These are phyloP conservation scores for Blechomonas ayalai DNA, from an alignment of 208 protist genomes.

Conservation along the genomic window DNA sequence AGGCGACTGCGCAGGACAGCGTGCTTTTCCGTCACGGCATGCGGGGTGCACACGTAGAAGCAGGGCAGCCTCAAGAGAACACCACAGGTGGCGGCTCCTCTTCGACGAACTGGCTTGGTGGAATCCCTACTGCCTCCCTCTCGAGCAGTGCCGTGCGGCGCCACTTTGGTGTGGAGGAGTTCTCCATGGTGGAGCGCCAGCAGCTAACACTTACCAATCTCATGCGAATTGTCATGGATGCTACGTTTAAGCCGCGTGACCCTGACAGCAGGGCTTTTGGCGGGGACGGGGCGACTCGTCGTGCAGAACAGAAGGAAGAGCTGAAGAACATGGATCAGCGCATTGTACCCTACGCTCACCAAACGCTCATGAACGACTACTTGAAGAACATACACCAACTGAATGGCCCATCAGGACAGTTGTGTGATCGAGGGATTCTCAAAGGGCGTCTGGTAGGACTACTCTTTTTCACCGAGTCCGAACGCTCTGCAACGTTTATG, in stretches of 20 bases:
- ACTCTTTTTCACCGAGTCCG: constrained; percentile 74
- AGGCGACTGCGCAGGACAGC: too few relatives aligned
- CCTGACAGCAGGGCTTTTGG: constrained; percentile 55
- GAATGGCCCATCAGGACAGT: constrained; percentile 39
- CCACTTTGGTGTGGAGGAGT: constrained; percentile 40
- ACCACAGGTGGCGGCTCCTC: too few relatives aligned
- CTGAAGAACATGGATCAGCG: constrained; percentile 68
- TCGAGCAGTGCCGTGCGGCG: constrained; percentile 21
- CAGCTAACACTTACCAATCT: constrained; percentile 40
- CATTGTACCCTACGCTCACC: constrained; percentile 54
- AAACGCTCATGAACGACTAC: constrained; percentile 52
- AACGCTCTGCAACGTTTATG: constrained; percentile 67
- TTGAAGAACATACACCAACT: constrained; percentile 54
- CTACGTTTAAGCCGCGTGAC: constrained; percentile 59
- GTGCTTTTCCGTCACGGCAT: too few relatives aligned
- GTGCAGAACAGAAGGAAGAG: constrained; percentile 51
- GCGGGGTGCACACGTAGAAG: too few relatives aligned
- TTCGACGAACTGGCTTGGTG: constrained; percentile 31
- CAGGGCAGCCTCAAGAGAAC: too few relatives aligned
- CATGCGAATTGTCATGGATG: constrained; percentile 33
- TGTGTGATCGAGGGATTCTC: constrained; percentile 36
- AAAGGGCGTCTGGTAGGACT: constrained; percentile 65
- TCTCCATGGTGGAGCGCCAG: constrained; percentile 51
- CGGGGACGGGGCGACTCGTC: constrained; percentile 49
- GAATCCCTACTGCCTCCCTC: constrained; percentile 9